phyloP scores from a whole-genome alignment of 2,329 filamentous ascomycete genomes.

The Trichoderma gracile region DNA sequence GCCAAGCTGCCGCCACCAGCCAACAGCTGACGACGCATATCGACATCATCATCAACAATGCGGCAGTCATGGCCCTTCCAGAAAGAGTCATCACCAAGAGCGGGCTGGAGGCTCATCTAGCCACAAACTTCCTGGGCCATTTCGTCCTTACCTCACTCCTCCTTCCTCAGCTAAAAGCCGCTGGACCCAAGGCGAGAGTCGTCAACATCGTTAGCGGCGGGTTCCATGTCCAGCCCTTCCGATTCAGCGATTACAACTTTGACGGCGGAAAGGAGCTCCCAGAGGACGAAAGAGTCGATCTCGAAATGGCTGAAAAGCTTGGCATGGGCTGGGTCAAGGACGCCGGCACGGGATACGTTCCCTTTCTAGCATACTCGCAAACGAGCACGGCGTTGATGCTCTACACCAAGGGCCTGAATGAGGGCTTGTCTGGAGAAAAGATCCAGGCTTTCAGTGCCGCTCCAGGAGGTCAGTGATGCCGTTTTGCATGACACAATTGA shows the following conservation, averaged over 20 bases:
- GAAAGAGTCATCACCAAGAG: background rate
- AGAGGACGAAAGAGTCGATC: background rate
- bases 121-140: slow-evolving; percentile 17
- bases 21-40: background rate
- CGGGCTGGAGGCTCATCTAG: slow-evolving; percentile 3
- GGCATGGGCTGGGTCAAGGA: slow-evolving; percentile 12
- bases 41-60: slow-evolving; percentile 18
- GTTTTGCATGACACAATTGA: no score
- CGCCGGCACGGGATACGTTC: slow-evolving; percentile 6
- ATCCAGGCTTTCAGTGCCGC: slow-evolving; percentile 1
- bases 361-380: slow-evolving; percentile 19
- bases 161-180: background rate
- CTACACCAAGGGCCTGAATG: slow-evolving; percentile 1
- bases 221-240: slow-evolving; percentile 13
- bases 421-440: slow-evolving; percentile 1
- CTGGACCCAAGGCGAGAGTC: background rate
- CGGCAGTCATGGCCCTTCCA: slow-evolving; percentile 14
- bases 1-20: background rate
- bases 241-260: slow-evolving; percentile 20
- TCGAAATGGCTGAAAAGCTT: slow-evolving; percentile 6
- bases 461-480: slow-evolving; percentile 20
- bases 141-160: slow-evolving; percentile 11
- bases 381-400: slow-evolving; percentile 21
- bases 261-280: slow-evolving; percentile 13
- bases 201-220: slow-evolving; percentile 18